Evolutionary conservation across 2,329 filamentous ascomycete genomes (phyloP).

Genomic region (Aspergillus awamori): DNA sequence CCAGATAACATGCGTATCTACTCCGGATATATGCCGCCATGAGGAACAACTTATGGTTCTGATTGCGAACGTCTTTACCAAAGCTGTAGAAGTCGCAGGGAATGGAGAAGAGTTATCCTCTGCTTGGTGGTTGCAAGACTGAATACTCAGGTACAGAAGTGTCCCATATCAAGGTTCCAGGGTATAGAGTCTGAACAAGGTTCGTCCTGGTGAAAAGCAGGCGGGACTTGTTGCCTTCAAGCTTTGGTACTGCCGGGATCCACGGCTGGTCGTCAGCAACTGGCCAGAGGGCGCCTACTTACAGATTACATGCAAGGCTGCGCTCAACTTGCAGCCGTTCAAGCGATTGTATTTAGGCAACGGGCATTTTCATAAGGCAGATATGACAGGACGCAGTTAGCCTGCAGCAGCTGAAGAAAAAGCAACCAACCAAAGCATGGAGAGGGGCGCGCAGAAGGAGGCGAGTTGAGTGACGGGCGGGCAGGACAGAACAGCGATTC

Average conservation of each 20-base stretch:
- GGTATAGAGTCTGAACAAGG: not conserved
- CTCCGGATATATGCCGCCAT: not conserved
- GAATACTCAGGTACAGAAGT: not conserved
- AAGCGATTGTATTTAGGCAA: not conserved
- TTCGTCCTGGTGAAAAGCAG: slow-evolving; percentile 1
- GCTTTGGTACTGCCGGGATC: slow-evolving; percentile 13
- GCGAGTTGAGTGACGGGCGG: slow-evolving; percentile 8
- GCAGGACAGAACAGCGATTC: slow-evolving; percentile 14
- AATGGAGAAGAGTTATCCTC: not conserved
- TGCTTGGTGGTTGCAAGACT: not conserved
- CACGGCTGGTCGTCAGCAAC: slow-evolving; percentile 9
- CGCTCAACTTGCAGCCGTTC: not conserved
- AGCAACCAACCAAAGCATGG: not conserved
- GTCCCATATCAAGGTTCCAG: not conserved
- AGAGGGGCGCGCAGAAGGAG: not conserved
- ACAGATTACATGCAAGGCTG: not conserved
- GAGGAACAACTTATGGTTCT: not conserved
- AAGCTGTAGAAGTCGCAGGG: no score
- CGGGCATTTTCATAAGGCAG: not conserved
- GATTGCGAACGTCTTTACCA: no score
- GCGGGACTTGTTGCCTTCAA: slow-evolving; percentile 12
- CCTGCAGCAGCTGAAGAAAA: not conserved
- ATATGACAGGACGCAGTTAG: not conserved
- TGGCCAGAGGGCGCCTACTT: not conserved
- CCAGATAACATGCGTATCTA: not conserved